These are phyloP conservation scores for Amaranthus palmeri DNA, from an alignment of 148 eudicot species.

Conservation along the genomic window DNA sequence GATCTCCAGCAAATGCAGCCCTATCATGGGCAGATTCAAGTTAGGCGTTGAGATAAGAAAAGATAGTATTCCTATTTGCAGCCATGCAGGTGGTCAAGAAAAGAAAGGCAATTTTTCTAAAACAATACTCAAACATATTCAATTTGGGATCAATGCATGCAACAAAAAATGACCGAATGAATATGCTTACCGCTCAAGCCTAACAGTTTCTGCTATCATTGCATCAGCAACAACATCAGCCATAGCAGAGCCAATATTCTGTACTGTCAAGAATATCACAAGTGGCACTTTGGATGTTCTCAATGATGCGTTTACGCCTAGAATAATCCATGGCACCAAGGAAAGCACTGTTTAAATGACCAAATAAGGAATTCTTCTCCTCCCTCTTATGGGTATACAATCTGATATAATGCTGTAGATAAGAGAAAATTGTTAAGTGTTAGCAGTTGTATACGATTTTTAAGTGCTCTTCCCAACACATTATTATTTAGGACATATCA, in stretches of 20 bases:
- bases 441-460: constrained; percentile 1
- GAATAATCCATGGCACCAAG: constrained; percentile 70
- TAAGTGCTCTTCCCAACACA: background rate
- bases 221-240: constrained; percentile 99
- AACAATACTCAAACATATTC: background rate
- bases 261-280: constrained; percentile 66
- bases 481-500: background rate
- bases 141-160: background rate
- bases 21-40: constrained; percentile 35
- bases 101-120: background rate
- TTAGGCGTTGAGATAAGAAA: background rate
- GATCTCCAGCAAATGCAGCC: constrained; percentile 93
- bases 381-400: constrained; percentile 82
- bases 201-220: constrained; percentile 96
- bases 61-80: background rate
- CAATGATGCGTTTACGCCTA: constrained; percentile 51
- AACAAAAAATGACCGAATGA: background rate
- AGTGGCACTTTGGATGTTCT: constrained; percentile 53
- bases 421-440: constrained; percentile 14
- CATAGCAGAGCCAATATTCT: constrained; percentile 96
- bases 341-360: constrained; percentile 72
- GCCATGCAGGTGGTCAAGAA: background rate
- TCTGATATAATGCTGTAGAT: constrained; percentile 85
- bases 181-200: constrained; percentile 63
- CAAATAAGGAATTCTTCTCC: constrained; percentile 78